Conservation (phyloP, 768 basidiomycete genomes). For the Mycena filopes region DNA sequence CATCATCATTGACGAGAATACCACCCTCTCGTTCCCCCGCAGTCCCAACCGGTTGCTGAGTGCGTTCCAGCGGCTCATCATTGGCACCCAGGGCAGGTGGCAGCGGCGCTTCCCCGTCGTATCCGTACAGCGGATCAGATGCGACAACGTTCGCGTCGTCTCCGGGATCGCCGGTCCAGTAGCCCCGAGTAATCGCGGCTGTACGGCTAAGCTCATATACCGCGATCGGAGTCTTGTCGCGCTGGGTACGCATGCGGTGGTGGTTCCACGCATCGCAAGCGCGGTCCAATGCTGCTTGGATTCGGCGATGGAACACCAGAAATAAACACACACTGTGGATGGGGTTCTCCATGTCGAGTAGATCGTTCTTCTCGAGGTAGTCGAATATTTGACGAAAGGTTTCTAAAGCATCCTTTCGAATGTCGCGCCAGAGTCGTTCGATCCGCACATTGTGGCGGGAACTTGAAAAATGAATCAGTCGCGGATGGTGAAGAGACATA, state of each 20-base stretch:
- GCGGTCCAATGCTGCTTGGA: constrained; percentile 40
- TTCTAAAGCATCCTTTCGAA: constrained; percentile 42
- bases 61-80: neutral
- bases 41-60: neutral
- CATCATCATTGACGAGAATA: constrained; percentile 1
- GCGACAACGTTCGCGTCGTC: constrained; percentile 13
- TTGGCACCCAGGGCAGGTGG: neutral
- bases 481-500: too few species aligned
- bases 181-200: constrained; percentile 37
- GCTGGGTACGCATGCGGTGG: constrained; percentile 37
- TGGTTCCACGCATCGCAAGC: constrained; percentile 38
- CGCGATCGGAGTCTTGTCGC: constrained; percentile 33
- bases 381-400: constrained; percentile 41
- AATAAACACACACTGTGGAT: constrained; percentile 36
- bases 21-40: neutral
- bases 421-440: constrained; percentile 40
- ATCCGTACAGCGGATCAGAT: too few species aligned
- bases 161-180: constrained; percentile 40
- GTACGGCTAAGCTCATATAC: constrained; percentile 39
- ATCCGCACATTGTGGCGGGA: constrained; percentile 43
- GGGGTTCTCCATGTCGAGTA: constrained; percentile 36
- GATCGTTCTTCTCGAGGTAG: constrained; percentile 39
- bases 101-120: neutral
- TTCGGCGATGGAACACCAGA: constrained; percentile 39
- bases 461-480: constrained; percentile 19